These are phyloP conservation scores for Rhazya stricta DNA, from an alignment of 257 asterid genomes.

Conservation along the genomic window DNA sequence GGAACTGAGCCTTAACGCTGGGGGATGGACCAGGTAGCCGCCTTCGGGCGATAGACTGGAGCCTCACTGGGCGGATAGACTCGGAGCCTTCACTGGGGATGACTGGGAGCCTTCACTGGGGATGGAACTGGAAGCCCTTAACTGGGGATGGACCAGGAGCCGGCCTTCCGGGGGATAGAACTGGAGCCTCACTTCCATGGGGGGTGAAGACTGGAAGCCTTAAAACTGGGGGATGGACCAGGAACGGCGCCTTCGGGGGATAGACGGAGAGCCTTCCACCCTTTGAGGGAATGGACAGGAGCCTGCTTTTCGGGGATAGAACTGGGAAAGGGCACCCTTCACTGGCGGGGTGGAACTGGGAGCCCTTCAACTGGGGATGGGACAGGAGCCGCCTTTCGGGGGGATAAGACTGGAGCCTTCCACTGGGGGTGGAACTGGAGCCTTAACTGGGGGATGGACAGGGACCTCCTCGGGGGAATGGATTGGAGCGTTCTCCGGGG, in stretches of 20 bases:
- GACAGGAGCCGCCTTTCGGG: too few relatives aligned
- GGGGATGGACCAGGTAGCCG: too few relatives aligned
- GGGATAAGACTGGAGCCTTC: too few relatives aligned
- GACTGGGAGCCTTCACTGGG: background rate
- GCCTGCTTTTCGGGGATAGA: too few relatives aligned
- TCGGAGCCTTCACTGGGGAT: background rate
- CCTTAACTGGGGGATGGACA: background rate
- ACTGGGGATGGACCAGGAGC: background rate
- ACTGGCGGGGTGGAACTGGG: too few relatives aligned
- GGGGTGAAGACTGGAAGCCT: too few relatives aligned
- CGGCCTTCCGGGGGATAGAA: background rate
- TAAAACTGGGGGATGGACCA: background rate
- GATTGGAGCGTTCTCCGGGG: background rate
- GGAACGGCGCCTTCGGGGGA: background rate
- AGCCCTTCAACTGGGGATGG: too few relatives aligned
- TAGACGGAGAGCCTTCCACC: too few relatives aligned
- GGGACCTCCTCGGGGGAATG: background rate
- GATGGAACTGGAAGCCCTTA: background rate
- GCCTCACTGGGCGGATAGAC: background rate
- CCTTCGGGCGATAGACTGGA: background rate
- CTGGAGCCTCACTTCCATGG: too few relatives aligned
- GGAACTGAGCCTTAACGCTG: too few relatives aligned
- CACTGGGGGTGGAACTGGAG: background rate
- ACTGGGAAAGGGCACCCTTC: too few relatives aligned
- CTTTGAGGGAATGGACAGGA: too few relatives aligned